A percentile compares a stretch with the other conserved stretches of the same genome.
Conservation (phyloP, 306 rosid species). For the Prunus dulcis region DNA sequence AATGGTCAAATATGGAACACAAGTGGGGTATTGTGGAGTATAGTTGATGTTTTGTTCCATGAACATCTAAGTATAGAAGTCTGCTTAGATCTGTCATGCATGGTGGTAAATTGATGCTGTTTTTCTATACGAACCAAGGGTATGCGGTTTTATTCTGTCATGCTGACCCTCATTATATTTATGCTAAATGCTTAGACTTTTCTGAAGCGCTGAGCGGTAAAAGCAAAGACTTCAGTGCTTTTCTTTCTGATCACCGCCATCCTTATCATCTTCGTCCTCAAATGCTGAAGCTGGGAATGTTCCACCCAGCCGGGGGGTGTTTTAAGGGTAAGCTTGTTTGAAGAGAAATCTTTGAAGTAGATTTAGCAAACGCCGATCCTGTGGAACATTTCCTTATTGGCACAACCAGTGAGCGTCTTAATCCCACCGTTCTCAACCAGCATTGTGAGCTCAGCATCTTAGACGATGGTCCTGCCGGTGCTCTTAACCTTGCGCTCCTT, state of each 20-base stretch:
- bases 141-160: background rate
- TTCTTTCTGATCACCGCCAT: background rate
- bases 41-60: background rate
- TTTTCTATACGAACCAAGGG: background rate
- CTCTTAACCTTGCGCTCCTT: background rate
- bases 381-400: background rate
- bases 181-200: background rate
- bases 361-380: background rate
- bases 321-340: background rate
- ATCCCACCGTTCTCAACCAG: slow-evolving; percentile 1
- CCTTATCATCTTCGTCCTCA: background rate
- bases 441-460: background rate
- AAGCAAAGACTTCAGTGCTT: background rate
- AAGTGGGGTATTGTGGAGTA: background rate
- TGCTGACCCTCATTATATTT: background rate
- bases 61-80: background rate
- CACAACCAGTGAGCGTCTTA: background rate
- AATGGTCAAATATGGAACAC: background rate
- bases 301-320: background rate
- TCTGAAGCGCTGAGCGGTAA: background rate
- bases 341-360: background rate
- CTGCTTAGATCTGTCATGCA: background rate
- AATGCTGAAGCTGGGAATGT: background rate
- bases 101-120: background rate
- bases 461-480: background rate